Evolutionary conservation across 2,329 filamentous ascomycete genomes (phyloP).

Genomic region (Drechslera avenae): DNA sequence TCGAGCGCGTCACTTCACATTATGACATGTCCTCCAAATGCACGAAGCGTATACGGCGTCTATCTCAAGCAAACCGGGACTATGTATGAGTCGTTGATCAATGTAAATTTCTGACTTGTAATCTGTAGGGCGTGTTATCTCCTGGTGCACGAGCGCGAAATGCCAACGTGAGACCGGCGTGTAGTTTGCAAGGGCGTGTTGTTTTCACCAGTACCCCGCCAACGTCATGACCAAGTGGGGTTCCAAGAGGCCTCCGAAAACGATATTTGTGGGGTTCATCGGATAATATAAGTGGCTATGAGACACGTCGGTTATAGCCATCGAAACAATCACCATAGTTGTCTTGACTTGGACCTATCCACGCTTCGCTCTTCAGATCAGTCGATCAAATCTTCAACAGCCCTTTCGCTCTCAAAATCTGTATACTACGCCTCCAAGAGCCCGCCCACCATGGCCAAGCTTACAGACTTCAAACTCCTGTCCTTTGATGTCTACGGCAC

Average conservation of each 20-base stretch:
- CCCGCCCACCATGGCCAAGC: slow-evolving; percentile 34
- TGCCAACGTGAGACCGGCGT: not conserved
- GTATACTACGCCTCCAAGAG: not conserved
- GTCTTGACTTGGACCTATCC: not conserved
- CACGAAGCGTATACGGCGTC: slow-evolving; percentile 7
- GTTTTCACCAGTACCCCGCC: too few relatives aligned
- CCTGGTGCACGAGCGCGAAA: slow-evolving; percentile 1
- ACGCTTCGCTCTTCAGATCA: not conserved
- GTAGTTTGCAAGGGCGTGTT: too few relatives aligned
- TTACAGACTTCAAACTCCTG: slow-evolving; percentile 57
- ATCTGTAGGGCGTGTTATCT: slow-evolving; percentile 21
- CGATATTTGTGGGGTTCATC: not conserved
- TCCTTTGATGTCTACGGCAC: slow-evolving; percentile 83
- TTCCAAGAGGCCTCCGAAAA: slow-evolving; percentile 1
- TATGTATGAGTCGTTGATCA: not conserved
- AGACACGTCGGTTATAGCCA: not conserved
- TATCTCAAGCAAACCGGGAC: not conserved
- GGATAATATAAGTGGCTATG: not conserved
- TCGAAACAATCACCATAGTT: not conserved
- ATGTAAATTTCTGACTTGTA: slow-evolving; percentile 1
- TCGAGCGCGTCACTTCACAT: too few relatives aligned
- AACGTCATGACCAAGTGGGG: slow-evolving; percentile 16
- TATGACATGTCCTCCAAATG: not conserved
- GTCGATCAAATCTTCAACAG: not conserved
- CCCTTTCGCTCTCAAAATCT: not conserved